Evolutionary conservation across 2,329 filamentous ascomycete species (phyloP).

Genomic region (Scedosporium dehoogii): DNA sequence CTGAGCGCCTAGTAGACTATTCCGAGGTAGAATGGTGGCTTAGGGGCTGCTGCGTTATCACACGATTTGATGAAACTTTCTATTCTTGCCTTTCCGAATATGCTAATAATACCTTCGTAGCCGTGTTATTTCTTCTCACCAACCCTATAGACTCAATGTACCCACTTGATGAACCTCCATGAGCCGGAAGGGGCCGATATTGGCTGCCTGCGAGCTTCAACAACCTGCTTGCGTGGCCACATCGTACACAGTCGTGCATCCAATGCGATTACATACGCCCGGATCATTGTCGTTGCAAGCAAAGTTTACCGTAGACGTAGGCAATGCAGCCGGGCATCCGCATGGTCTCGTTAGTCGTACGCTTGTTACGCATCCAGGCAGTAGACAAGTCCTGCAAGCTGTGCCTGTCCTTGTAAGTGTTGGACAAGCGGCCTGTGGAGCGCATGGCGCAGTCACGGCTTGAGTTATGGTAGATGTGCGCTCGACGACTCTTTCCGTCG

Average conservation of each 20-base stretch:
- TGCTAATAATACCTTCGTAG: too few species aligned
- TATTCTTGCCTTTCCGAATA: too few species aligned
- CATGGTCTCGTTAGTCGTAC: not conserved
- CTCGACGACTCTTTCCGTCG: not conserved
- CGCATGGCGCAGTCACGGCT: not conserved
- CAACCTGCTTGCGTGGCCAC: not conserved
- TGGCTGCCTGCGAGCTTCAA: too few species aligned
- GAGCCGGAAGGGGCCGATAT: too few species aligned
- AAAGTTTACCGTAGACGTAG: conserved; percentile 2
- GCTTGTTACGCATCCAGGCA: not conserved
- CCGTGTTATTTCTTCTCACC: too few species aligned
- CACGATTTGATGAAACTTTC: too few species aligned
- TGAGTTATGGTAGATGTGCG: not conserved
- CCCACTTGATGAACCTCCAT: too few species aligned
- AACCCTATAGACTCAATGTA: too few species aligned
- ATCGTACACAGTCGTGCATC: conserved; percentile 3
- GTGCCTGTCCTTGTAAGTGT: conserved; percentile 3
- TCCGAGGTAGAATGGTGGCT: too few species aligned
- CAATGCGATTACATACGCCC: conserved; percentile 1
- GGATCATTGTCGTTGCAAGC: not conserved
- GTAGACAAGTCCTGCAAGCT: conserved; percentile 1
- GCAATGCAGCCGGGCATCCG: not conserved
- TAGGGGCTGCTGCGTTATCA: too few species aligned
- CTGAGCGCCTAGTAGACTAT: too few species aligned
- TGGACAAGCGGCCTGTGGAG: not conserved